Percentiles rank a stretch among this genome's conserved stretches.
Conservation (phyloP, 176 grass and related monocot genomes). For the Ampelocalamus luodianensis region DNA sequence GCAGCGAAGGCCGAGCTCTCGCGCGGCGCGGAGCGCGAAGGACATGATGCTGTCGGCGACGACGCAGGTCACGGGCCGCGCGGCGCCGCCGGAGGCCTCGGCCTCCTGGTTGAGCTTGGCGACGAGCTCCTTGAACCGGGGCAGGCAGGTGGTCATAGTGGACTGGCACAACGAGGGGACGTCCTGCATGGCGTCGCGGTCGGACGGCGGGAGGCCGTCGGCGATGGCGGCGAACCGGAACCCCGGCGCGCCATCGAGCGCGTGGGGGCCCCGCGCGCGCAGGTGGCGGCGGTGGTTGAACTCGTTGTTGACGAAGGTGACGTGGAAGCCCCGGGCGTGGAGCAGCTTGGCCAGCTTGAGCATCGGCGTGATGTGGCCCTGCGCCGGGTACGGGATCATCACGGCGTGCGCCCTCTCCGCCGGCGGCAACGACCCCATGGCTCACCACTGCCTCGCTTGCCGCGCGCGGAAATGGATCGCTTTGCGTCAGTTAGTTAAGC, state of each 20-base stretch:
- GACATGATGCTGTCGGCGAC: conserved; percentile 55
- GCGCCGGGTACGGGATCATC: conserved; percentile 64
- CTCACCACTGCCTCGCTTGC: background rate
- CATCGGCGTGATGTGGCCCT: conserved; percentile 71
- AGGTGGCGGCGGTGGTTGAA: conserved; percentile 54
- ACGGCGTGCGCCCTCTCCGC: conserved; percentile 43
- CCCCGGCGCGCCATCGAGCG: conserved; percentile 24
- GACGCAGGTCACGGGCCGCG: conserved; percentile 35
- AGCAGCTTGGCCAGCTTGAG: conserved; percentile 70
- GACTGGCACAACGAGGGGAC: conserved; percentile 46
- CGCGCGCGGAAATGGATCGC: no score
- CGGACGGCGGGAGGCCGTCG: conserved; percentile 52
- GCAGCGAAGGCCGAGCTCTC: conserved; percentile 49
- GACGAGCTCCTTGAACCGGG: conserved; percentile 42
- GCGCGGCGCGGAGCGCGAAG: conserved; percentile 41
- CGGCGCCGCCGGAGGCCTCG: background rate
- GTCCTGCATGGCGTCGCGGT: conserved; percentile 52
- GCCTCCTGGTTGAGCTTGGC: conserved; percentile 10
- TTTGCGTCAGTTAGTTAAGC: no score
- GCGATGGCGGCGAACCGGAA: conserved; percentile 47
- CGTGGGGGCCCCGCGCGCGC: background rate
- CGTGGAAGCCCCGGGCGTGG: conserved; percentile 54
- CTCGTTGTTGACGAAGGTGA: conserved; percentile 78
- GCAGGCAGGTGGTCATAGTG: conserved; percentile 46
- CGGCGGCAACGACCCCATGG: conserved; percentile 37